Evolutionary conservation across 164 flowering plant species (phyloP).

Genomic region (Berberis vulgaris): DNA sequence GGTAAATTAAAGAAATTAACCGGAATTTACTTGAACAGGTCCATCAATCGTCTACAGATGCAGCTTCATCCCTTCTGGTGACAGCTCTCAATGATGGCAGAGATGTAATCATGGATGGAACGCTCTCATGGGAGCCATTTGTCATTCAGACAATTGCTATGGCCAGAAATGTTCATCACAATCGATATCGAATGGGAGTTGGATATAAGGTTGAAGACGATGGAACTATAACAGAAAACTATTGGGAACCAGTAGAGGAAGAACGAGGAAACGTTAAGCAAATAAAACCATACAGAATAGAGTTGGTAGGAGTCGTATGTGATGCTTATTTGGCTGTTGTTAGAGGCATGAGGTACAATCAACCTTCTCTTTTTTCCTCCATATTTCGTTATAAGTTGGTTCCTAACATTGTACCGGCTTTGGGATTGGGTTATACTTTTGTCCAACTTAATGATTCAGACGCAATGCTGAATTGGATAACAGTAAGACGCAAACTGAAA

Average conservation of each 20-base stretch:
- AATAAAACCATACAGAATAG: conserved; percentile 73
- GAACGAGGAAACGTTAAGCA: conserved; percentile 23
- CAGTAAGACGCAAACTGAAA: too few species aligned
- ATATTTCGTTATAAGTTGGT: too few species aligned
- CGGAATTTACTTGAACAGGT: conserved; percentile 35
- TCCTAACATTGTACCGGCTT: too few species aligned
- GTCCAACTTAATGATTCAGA: too few species aligned
- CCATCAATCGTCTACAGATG: conserved; percentile 88
- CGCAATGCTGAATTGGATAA: too few species aligned
- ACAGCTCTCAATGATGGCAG: conserved; percentile 92
- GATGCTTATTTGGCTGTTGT: conserved; percentile 85
- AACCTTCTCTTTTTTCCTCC: background rate
- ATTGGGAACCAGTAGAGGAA: conserved; percentile 67
- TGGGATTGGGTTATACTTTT: too few species aligned
- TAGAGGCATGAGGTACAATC: conserved; percentile 80
- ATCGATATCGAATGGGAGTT: conserved; percentile 77
- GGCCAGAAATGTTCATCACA: conserved; percentile 73
- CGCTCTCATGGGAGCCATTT: conserved; percentile 84
- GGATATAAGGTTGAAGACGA: conserved; percentile 70
- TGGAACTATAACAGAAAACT: conserved; percentile 61
- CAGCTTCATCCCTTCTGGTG: conserved; percentile 90
- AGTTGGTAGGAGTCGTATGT: conserved; percentile 87
- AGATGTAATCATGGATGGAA: conserved; percentile 94
- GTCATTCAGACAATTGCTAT: conserved; percentile 76
- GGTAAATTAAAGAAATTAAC: too few species aligned